These are phyloP conservation scores for Coemansia sp. DNA, from an alignment of 192 early-diverging fungal species.

Conservation along the genomic window DNA sequence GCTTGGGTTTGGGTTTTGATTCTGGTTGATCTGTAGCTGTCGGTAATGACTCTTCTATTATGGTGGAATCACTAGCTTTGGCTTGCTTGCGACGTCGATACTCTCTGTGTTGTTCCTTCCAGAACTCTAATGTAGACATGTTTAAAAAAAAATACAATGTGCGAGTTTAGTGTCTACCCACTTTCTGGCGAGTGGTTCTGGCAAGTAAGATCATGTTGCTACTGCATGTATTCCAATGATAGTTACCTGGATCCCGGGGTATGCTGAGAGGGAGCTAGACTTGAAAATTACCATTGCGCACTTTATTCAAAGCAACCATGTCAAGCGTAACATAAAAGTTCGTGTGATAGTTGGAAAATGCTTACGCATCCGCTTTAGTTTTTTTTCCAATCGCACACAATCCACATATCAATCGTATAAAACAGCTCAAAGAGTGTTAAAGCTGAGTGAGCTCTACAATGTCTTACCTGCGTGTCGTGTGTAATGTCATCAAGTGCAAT, in stretches of 20 bases:
- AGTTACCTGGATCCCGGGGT: constrained; percentile 38
- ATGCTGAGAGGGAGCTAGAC: constrained; percentile 29
- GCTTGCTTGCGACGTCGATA: constrained; percentile 22
- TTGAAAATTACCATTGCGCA: background rate
- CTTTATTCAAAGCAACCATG: background rate
- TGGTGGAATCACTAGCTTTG: background rate
- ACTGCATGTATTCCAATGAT: constrained; percentile 5
- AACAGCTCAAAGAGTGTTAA: background rate
- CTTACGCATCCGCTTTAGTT: background rate
- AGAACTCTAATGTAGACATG: constrained; percentile 18
- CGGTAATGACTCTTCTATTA: constrained; percentile 4
- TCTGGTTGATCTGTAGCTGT: background rate
- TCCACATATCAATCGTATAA: background rate
- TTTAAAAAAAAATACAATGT: background rate
- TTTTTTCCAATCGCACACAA: background rate
- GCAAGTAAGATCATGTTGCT: background rate
- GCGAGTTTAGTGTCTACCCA: background rate
- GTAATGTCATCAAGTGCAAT: constrained; percentile 14
- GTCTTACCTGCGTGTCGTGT: constrained; percentile 2
- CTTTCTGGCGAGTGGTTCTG: background rate
- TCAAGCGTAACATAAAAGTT: background rate
- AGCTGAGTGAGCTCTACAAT: background rate
- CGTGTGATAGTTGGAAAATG: background rate
- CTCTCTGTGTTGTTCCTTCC: constrained; percentile 23
- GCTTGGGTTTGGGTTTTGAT: constrained; percentile 33